Percentiles rank a stretch among this genome's conserved stretches.
phyloP scores from a whole-genome alignment of 1,284 basidiomycete species.

The Sanghuangporus baumii region DNA sequence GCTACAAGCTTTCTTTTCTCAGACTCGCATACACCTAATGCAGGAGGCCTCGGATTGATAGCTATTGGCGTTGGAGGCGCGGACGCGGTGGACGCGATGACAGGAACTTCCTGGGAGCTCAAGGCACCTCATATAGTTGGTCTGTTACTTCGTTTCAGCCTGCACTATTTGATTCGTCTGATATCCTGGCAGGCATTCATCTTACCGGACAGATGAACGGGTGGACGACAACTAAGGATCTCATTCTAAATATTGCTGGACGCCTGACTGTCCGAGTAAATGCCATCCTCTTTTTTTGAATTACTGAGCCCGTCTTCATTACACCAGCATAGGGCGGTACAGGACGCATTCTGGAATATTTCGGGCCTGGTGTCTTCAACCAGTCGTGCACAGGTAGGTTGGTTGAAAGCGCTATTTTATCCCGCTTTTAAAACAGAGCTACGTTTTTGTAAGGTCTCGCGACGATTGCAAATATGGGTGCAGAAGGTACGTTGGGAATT shows the following conservation, averaged over 20 bases:
- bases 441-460: conserved; percentile 58
- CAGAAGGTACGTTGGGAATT: conserved; percentile 44
- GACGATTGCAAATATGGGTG: conserved; percentile 98
- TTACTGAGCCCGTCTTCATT: conserved; percentile 10
- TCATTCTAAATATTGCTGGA: conserved; percentile 93
- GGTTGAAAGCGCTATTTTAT: neutral
- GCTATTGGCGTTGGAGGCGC: conserved; percentile 99
- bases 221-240: conserved; percentile 96
- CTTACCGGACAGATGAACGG: conserved; percentile 84
- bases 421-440: neutral
- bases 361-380: conserved; percentile 86
- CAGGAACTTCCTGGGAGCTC: conserved; percentile 96
- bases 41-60: conserved; percentile 95
- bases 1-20: conserved; percentile 29
- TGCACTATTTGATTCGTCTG: neutral
- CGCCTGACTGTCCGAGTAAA: conserved; percentile 88
- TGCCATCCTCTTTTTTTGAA: conserved; percentile 16
- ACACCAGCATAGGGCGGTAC: conserved; percentile 72
- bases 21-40: conserved; percentile 99
- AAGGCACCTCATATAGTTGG: conserved; percentile 91
- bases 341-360: conserved; percentile 95
- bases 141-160: conserved; percentile 27
- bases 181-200: conserved; percentile 56
- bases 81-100: conserved; percentile 98
- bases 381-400: conserved; percentile 87